phyloP scores from a whole-genome alignment of 176 grass and related monocot species.

The Rhynchospora pubera region DNA sequence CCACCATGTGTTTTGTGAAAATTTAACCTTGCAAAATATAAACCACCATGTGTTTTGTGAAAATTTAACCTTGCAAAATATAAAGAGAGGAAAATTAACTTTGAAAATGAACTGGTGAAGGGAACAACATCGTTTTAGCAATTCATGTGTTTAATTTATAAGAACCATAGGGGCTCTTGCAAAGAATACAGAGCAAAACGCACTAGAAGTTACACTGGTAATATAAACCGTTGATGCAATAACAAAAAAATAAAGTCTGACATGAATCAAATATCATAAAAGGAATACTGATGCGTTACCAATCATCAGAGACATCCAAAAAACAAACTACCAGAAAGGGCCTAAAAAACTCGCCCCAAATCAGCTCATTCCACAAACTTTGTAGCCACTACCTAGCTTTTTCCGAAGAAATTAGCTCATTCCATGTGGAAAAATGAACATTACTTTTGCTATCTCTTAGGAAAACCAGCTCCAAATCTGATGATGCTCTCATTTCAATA shows the following conservation, averaged over 20 bases:
- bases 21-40: too few species aligned
- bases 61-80: too few species aligned
- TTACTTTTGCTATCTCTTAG: neutral
- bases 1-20: too few species aligned
- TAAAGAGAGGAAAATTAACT: too few species aligned
- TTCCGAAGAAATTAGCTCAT: neutral
- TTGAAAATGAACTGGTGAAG: too few species aligned
- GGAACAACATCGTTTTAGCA: too few species aligned
- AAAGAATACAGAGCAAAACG: too few species aligned
- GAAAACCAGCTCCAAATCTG: neutral
- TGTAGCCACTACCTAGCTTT: too few species aligned
- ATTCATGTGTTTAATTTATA: too few species aligned
- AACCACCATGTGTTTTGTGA: too few species aligned
- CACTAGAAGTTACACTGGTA: too few species aligned
- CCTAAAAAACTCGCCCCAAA: neutral
- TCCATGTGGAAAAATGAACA: neutral
- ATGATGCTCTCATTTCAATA: neutral
- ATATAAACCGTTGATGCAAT: neutral
- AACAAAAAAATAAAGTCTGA: neutral
- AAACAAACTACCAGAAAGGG: neutral
- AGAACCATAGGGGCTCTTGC: too few species aligned
- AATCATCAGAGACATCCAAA: neutral
- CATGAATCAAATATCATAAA: neutral
- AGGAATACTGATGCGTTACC: neutral
- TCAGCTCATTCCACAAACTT: neutral